Base-by-base conservation (phyloP, 2,329 filamentous ascomycete species). In the Claviceps spartinae region DNA sequence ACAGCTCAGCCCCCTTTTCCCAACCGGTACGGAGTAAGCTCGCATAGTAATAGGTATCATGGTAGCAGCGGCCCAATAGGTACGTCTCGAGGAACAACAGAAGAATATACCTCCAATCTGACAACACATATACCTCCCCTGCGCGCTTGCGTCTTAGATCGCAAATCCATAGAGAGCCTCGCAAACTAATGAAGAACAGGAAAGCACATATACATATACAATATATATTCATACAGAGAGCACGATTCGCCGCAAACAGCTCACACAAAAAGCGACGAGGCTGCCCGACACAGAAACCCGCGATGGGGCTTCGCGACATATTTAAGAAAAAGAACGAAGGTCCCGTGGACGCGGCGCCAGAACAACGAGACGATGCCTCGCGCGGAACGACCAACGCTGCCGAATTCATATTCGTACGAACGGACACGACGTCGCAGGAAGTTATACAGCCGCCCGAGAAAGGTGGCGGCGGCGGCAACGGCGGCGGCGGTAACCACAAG, bases 351-450 rank as follows among this genome's bases (percentile, higher is more conserved):
- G 60, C 59, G 44, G 59, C 65, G 38, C 54, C 64, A n/a, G 59
- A 63, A 54, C 65, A 69, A 55, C 65, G 69, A 55, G 60, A 67
- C 55, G 65, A 67, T 55, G 66, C 69, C 20, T 60, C 68, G 50
- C 59, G 65, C 45, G 65, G 60, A 51, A 63, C 71, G 42, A 16
- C 20, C 41, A 13, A 20, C 11, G 2, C 20, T 13, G 14, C 41
- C 1, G 20, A 43, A 43, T 88, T 96, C 71, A 88, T 77, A 56
- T 88, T 96, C 70, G 77, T 93, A 62, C 84, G 89, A 55, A 85
- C 87, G 57, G 91, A 95, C 63, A 95, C 90, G 1, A 70, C 82
- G 57, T 82, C 83, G 1, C 79, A 89, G 64, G 88, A 96, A 66
- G 72, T 85, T 58, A 87, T 95, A 64, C 74, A 81, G 52, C 86